These are phyloP conservation scores for Penicillium rolfsii DNA, from an alignment of 2,329 filamentous ascomycete species.

Conservation along the genomic window DNA sequence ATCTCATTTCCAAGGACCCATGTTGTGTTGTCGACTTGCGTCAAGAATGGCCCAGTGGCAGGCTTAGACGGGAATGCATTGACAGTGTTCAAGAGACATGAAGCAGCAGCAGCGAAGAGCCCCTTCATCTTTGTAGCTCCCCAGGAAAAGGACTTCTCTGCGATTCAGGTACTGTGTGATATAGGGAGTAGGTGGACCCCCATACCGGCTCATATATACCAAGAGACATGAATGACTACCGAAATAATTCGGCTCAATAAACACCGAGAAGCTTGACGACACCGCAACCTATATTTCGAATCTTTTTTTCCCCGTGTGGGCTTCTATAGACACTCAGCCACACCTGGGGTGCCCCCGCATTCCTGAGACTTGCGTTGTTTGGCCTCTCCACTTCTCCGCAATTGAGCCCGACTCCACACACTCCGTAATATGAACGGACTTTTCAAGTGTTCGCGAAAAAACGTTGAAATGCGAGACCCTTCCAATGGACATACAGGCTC, in stretches of 20 bases:
- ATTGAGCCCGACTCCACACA: slow-evolving; percentile 1
- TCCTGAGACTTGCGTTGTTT: background rate
- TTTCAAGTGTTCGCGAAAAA: background rate
- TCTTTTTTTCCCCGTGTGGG: background rate
- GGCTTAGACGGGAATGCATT: slow-evolving; percentile 5
- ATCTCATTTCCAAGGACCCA: slow-evolving; percentile 43
- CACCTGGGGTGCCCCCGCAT: background rate
- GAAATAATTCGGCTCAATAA: background rate
- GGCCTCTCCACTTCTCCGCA: slow-evolving; percentile 9
- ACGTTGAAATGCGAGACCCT: background rate
- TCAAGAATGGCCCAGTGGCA: slow-evolving; percentile 19
- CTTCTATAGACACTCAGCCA: background rate
- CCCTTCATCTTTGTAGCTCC: background rate
- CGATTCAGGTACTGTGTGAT: background rate
- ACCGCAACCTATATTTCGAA: background rate
- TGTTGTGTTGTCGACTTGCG: slow-evolving; percentile 17
- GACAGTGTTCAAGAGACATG: background rate
- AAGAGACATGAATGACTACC: background rate
- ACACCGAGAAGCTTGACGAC: background rate
- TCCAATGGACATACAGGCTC: background rate
- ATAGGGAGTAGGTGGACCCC: background rate
- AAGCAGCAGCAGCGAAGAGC: background rate
- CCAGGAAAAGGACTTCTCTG: background rate
- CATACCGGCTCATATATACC: slow-evolving; percentile 3
- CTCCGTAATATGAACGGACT: background rate